Base-by-base conservation (phyloP, 139 green algal genomes). In the Coccomyxa sp. region DNA sequence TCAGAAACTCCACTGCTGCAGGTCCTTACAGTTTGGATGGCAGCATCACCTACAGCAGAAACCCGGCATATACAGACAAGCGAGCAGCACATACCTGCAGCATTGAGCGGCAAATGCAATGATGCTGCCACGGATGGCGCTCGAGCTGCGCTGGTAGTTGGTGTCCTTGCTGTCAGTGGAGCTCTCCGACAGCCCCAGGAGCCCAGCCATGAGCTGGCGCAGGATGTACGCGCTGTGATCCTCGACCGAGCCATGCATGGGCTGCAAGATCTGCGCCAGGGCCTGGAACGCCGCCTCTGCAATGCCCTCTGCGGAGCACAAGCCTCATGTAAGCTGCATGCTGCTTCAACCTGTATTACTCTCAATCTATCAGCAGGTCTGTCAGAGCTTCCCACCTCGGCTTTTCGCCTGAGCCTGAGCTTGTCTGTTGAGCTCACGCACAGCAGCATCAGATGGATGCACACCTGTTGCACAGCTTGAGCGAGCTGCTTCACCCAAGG, bases 181-280 rank as follows among this genome's bases (percentile, higher is more conserved):
- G 0, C 36, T 12, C 6, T 44, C 55, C 33, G 8, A 35, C 6
- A 73, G 8, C 2, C 69, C 78, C 41, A 92, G 44, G 31, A 91
- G 55, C 10, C 79, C 35, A 0, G 83, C 81, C 22, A 84, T 78
- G 36, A 94, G 81, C 29, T 77, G 77, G 34, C 84, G 83, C 73
- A 90, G 75, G 35, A 93, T 70, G 24, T 78, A 40, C 8, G 86
- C 82, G 12, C 83, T 70, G 3, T 69, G 78, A 8, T 86, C 82
- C 5, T 55, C 36, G n/a, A 86, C 41, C 69, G 33, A 50, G 7
- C 84, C 90, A 73, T 92, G 89, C 34, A n/a, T 39, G 16, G 79
- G 74, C 34, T 82, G 36, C 68, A 94, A 38, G n/a, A 91, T 39
- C 0, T 73, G 40, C 39, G 72, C 24, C 69, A 94, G 77, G 29